These are phyloP conservation scores for Polyrhizophydium stewartii DNA, from an alignment of 371 early-diverging fungal species.

Conservation along the genomic window DNA sequence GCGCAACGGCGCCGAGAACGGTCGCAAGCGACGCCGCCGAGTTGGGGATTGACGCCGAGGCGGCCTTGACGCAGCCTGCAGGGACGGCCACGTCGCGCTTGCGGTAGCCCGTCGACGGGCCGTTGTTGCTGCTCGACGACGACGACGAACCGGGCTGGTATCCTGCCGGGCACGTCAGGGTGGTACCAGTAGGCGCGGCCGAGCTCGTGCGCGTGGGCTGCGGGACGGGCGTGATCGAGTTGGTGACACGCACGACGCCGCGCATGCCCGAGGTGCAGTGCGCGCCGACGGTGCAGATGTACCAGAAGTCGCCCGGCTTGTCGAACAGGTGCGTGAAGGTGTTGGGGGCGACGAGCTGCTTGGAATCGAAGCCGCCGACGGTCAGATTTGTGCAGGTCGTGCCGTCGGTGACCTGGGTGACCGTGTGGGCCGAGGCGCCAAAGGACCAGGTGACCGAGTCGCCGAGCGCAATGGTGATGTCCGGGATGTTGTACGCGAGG, in stretches of 20 bases:
- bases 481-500: neutral
- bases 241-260: neutral
- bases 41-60: no score
- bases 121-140: no score
- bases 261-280: neutral
- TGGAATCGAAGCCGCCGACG: neutral
- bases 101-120: no score
- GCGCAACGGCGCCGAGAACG: no score
- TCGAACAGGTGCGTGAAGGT: neutral
- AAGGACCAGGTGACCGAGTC: neutral
- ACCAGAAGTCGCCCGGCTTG: constrained; percentile 3
- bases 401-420: neutral
- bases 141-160: no score
- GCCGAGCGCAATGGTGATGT: neutral
- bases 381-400: neutral
- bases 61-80: no score
- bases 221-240: neutral
- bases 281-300: neutral
- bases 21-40: no score
- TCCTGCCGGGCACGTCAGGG: no score
- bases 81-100: no score
- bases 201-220: neutral
- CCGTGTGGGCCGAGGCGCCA: neutral
- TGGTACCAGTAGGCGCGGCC: no score
- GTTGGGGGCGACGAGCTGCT: neutral